Conservation (phyloP, 2,329 filamentous ascomycete species). For the Arthrobotrys conoides region DNA sequence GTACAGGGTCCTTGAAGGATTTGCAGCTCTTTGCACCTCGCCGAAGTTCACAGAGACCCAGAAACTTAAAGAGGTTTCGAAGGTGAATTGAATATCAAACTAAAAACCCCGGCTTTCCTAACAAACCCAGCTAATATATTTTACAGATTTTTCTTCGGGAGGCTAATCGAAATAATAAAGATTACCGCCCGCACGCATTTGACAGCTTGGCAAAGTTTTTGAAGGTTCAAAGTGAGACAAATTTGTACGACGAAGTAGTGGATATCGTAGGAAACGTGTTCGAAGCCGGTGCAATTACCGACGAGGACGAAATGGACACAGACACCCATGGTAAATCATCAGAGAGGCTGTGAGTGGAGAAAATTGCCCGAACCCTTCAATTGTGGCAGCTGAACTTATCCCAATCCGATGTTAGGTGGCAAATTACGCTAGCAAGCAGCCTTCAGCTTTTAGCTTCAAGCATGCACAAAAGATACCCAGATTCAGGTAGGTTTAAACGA, state of each 20-base stretch:
- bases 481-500: constrained; percentile 58
- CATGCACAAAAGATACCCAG: constrained; percentile 49
- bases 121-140: constrained; percentile 60
- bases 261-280: constrained; percentile 76
- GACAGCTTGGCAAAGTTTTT: constrained; percentile 80
- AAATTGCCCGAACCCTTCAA: constrained; percentile 50
- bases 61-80: constrained; percentile 55
- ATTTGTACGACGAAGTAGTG: constrained; percentile 78
- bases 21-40: constrained; percentile 76
- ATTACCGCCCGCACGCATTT: constrained; percentile 83
- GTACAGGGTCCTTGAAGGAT: constrained; percentile 83
- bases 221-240: constrained; percentile 77
- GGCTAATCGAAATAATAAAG: constrained; percentile 90
- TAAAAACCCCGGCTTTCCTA: constrained; percentile 66
- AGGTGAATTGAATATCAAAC: constrained; percentile 72
- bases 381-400: constrained; percentile 52
- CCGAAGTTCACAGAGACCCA: constrained; percentile 46
- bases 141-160: constrained; percentile 81
- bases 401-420: constrained; percentile 58
- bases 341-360: constrained; percentile 65
- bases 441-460: constrained; percentile 61
- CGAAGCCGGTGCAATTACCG: constrained; percentile 70
- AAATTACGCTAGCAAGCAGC: constrained; percentile 62
- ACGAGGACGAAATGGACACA: constrained; percentile 79
- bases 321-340: constrained; percentile 70